Conservation (phyloP, 1,284 basidiomycete genomes). For the Schizopora paradoxa region DNA sequence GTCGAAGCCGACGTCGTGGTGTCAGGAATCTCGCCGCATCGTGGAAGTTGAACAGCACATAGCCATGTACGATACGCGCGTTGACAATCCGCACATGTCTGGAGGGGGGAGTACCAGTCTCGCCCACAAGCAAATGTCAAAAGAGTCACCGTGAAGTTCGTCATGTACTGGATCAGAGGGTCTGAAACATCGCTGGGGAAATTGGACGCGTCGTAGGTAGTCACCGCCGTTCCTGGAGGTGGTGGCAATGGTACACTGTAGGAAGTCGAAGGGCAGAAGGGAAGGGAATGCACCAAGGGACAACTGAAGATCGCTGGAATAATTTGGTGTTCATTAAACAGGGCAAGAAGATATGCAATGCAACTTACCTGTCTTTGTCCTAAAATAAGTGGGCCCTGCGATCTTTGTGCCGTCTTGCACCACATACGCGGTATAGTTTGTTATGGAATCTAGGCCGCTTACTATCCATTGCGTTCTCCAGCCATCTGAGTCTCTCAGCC, state of each 20-base stretch:
- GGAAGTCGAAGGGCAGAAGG: slow-evolving; percentile 67
- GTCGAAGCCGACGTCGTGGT: slow-evolving; percentile 28
- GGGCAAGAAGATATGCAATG: not conserved
- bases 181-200: slow-evolving; percentile 46
- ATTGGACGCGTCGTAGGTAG: slow-evolving; percentile 45
- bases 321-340: slow-evolving; percentile 9
- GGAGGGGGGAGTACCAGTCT: slow-evolving; percentile 74
- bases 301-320: slow-evolving; percentile 62
- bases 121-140: slow-evolving; percentile 73
- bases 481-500: slow-evolving; percentile 49
- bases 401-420: slow-evolving; percentile 48
- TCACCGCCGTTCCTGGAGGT: slow-evolving; percentile 23
- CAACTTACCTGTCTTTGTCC: slow-evolving; percentile 61
- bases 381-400: slow-evolving; percentile 57
- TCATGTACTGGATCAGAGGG: slow-evolving; percentile 52
- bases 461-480: slow-evolving; percentile 68
- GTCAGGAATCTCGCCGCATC: slow-evolving; percentile 53
- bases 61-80: slow-evolving; percentile 74
- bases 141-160: slow-evolving; percentile 71
- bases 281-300: slow-evolving; percentile 63
- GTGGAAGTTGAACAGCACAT: slow-evolving; percentile 66
- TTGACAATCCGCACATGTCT: slow-evolving; percentile 74
- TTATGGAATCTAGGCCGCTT: slow-evolving; percentile 48
- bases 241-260: slow-evolving; percentile 66
- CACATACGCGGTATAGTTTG: slow-evolving; percentile 69